Evolutionary conservation across 192 early-diverging fungal genomes (phyloP).

Genomic region (Phycomyces blakesleeanus): DNA sequence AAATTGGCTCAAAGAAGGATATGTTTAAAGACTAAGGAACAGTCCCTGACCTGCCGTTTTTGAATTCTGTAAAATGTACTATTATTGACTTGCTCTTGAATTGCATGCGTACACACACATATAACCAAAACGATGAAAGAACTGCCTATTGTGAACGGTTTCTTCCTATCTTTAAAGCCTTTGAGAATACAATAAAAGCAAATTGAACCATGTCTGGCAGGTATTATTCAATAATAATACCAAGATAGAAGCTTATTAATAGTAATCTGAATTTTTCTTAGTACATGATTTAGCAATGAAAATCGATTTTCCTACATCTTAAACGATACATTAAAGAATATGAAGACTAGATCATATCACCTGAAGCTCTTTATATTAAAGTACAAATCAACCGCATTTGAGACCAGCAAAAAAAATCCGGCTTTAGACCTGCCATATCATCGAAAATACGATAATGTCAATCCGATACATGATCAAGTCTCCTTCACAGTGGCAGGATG

Average conservation of each 20-base stretch:
- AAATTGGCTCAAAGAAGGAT: neutral
- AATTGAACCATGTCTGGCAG: slow-evolving; percentile 3
- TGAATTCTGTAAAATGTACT: slow-evolving; percentile 7
- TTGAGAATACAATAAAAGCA: neutral
- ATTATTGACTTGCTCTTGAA: slow-evolving; percentile 9
- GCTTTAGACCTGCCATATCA: slow-evolving; percentile 1
- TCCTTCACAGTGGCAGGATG: slow-evolving; percentile 4
- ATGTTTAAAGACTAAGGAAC: neutral
- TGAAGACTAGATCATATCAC: neutral
- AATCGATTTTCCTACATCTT: neutral
- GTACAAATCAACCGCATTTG: neutral
- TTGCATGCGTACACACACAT: neutral
- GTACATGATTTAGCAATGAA: neutral
- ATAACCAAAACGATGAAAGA: slow-evolving; percentile 10
- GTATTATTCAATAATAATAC: neutral
- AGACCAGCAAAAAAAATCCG: neutral
- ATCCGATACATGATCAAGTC: neutral
- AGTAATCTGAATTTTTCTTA: slow-evolving; percentile 1
- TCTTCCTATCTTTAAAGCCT: slow-evolving; percentile 6
- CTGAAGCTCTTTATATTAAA: slow-evolving; percentile 1
- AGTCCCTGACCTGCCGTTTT: neutral
- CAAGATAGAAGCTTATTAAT: neutral
- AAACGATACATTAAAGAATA: slow-evolving; percentile 6
- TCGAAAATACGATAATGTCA: slow-evolving; percentile 4
- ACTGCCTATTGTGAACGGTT: slow-evolving; percentile 6